Evolutionary conservation across 2,329 filamentous ascomycete genomes (phyloP), one percentile per base, ranked within the genome.

Genomic region (Lachnellula cervina): DNA sequence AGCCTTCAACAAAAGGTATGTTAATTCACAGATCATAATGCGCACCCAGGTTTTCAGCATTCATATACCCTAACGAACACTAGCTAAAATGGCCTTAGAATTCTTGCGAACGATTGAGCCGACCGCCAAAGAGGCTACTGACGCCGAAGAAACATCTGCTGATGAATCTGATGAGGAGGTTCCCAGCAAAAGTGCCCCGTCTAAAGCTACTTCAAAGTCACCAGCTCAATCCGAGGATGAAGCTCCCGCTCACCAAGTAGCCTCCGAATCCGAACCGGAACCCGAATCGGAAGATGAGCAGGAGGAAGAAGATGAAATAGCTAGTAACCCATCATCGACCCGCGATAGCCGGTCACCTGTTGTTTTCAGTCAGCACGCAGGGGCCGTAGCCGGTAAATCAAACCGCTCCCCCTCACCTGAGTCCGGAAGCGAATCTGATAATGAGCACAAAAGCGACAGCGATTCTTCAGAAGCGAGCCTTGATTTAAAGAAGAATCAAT

Each of bases 291-390:
- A 40, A 19, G 38, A 40, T n/a, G 16, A 40, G 16, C 38, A 40
- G 45, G 45, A 50, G 45, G 45, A 50, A 5, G 60, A 61, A 11
- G 56, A 61, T 17, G 54, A 54, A 8, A 59, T 52, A 25, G 57
- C 61, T 23, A 64, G 63, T 32, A 57, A 62, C 11, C 60, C 60
- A 9, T 63, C 61, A 11, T 63, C 63, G 4, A 54, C 44, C 9
- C 60, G 64, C 1, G 64, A 68, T 25, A 68, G 65, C 55, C 65
- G 66, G 44, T 68, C 66, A 21, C 66, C 66, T 17, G 56, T 68
- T 21, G 54, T 60, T 13, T 67, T 67, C 58, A 60, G 55, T 25
- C 52, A 54, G 40, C 62, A 65, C 48, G 49, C 19, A 21, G 49
- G 43, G 17, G 11, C 14, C 40, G 9, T 45, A 58, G 11, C 40